phyloP scores from a whole-genome alignment of 148 eudicot species.

The Chenopodium formosanum region DNA sequence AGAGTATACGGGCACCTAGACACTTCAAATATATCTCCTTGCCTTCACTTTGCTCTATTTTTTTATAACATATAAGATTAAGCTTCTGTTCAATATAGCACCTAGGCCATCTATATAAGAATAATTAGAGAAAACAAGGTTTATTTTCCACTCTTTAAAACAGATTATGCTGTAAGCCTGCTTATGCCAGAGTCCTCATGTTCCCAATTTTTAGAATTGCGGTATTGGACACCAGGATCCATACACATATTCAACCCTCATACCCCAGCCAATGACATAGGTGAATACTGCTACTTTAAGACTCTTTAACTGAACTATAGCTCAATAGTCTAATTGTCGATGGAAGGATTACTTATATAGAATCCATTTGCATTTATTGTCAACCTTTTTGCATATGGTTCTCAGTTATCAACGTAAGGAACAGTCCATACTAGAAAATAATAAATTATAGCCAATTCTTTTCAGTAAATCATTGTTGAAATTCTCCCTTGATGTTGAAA shows the following conservation, averaged over 20 bases:
- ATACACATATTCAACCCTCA: too few species aligned
- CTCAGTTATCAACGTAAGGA: background rate
- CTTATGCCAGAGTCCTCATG: too few species aligned
- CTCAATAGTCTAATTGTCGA: background rate
- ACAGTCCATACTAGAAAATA: background rate
- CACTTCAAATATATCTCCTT: background rate
- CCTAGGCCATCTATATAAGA: too few species aligned
- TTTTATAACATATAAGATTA: too few species aligned
- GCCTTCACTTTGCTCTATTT: background rate
- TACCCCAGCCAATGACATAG: too few species aligned
- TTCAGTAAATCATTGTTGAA: background rate
- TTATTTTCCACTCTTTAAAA: too few species aligned
- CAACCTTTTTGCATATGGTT: background rate
- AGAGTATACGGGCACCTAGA: background rate
- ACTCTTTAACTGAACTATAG: background rate
- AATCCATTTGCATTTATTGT: background rate
- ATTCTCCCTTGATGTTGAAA: background rate
- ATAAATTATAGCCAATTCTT: background rate
- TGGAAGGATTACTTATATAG: background rate
- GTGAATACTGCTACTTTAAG: background rate
- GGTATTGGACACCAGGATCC: too few species aligned
- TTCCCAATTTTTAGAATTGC: too few species aligned
- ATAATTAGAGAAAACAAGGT: too few species aligned
- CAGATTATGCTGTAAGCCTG: too few species aligned
- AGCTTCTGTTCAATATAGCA: too few species aligned